Percentiles rank a stretch among this genome's conserved stretches.
Evolutionary conservation across 2,329 filamentous ascomycete species (phyloP).

Genomic region (Cladosporium sp.): DNA sequence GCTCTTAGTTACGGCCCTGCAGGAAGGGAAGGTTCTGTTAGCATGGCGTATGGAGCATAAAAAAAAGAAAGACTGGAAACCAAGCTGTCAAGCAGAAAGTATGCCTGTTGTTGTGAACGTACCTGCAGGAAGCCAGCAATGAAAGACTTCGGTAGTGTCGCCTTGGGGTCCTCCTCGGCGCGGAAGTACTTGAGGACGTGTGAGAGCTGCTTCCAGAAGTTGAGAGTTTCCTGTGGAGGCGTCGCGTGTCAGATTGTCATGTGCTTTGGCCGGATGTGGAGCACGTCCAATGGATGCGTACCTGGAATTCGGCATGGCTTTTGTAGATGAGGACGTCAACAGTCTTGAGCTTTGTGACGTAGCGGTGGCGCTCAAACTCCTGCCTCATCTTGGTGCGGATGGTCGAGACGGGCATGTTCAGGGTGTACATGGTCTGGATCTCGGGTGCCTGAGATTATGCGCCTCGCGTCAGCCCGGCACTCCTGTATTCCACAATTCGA

Average conservation of each 20-base stretch:
- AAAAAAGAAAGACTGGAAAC: not conserved
- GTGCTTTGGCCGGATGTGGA: not conserved
- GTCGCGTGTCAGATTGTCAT: constrained; percentile 14
- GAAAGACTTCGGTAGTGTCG: constrained; percentile 81
- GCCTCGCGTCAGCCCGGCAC: constrained; percentile 9
- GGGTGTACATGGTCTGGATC: constrained; percentile 94
- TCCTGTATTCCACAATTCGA: constrained; percentile 15
- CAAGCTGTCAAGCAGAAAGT: constrained; percentile 28
- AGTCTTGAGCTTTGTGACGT: constrained; percentile 81
- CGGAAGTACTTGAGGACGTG: constrained; percentile 98
- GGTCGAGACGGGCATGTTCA: constrained; percentile 81
- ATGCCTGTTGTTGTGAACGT: constrained; percentile 39
- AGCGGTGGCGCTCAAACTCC: constrained; percentile 95
- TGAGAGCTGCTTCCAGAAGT: constrained; percentile 97
- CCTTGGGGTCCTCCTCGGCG: constrained; percentile 75
- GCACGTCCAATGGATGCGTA: constrained; percentile 42
- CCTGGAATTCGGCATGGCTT: constrained; percentile 93
- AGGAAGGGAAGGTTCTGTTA: constrained; percentile 12
- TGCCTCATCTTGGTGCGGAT: constrained; percentile 93
- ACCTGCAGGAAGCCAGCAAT: constrained; percentile 95
- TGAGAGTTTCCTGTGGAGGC: constrained; percentile 79
- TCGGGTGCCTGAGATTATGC: constrained; percentile 72
- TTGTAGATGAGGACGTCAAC: constrained; percentile 89
- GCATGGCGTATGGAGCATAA: constrained; percentile 4
- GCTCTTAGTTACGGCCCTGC: constrained; percentile 30